Evolutionary conservation across 2,329 filamentous ascomycete genomes (phyloP), one percentile per base, ranked within the genome.

Genomic region (Graphium sp.): DNA sequence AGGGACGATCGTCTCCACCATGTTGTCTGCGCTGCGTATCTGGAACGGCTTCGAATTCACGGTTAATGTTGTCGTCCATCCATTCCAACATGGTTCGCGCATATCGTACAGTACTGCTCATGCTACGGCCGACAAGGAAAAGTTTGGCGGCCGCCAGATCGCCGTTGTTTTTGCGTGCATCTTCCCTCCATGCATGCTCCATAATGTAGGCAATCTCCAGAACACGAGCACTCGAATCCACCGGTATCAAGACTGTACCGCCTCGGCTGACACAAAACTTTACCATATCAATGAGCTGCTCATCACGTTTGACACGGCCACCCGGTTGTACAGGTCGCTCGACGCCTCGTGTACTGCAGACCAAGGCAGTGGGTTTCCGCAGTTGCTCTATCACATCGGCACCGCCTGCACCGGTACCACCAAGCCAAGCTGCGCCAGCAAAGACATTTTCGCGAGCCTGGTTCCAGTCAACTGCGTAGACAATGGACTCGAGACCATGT

Each of bases 391-490:
- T 84, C 13, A 98, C 83, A 46, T 94, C 84, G 7, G 81, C 77
- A 13, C 83, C 81, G 22, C 81, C 81, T 1, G 70, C 72, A 18
- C 76, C 80, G 14, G 75, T 74, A 5, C 82, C 81, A 25, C 82
- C 83, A 23, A 98, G 64, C 83, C 89, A 95, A 16, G 87, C 84
- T 14, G 89, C 89, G 36, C 87, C 87, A 0, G 87, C 75, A 34
- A 93, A 74, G 11, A 95, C 84, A 52, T 93, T 92, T 48, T 98
- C 89, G 40, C 83, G 73, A n/a, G 80, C 83, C 52, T 94, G 85
- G 42, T 94, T 94, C 89, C 89, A 98, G 45, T 95, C 87, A 12
- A 94, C 82, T 1, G 89, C 87, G 43, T 98, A 95, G 2, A 98
- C 85, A 23, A 98, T 87, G 1, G 85, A 94, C 49, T 98, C 89